These are phyloP conservation scores for Neurospora africana DNA, from an alignment of 495 filamentous ascomycete species.

Conservation along the genomic window DNA sequence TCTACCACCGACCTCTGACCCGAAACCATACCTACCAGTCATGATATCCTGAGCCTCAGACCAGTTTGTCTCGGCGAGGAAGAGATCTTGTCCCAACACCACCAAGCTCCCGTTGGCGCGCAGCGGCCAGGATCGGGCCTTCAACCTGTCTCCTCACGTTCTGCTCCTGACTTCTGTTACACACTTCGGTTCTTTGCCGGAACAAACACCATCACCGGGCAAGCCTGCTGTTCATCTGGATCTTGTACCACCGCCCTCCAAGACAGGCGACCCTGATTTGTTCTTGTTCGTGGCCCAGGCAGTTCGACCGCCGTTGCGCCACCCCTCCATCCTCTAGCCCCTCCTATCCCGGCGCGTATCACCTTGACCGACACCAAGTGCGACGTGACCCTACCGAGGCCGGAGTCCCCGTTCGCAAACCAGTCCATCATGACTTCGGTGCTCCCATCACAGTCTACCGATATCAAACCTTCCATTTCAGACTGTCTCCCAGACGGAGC, in stretches of 20 bases:
- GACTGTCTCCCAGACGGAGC: conserved; percentile 24
- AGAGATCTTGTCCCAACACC: conserved; percentile 9
- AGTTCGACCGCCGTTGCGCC: conserved; percentile 10
- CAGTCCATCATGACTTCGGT: conserved; percentile 37
- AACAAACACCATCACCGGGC: not conserved
- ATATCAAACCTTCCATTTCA: conserved; percentile 27
- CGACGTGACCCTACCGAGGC: conserved; percentile 5
- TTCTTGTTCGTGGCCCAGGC: conserved; percentile 5
- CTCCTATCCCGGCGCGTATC: conserved; percentile 11
- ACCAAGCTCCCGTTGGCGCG: conserved; percentile 6
- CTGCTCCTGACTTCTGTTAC: not conserved
- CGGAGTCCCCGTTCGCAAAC: conserved; percentile 14
- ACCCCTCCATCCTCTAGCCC: conserved; percentile 1
- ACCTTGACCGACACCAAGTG: conserved; percentile 9
- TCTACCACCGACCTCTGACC: conserved; percentile 2
- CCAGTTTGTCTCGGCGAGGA: conserved; percentile 21
- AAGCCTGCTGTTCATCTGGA: not conserved
- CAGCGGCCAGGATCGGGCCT: not conserved
- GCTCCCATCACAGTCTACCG: conserved; percentile 31
- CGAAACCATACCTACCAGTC: conserved; percentile 11
- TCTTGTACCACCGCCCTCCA: not conserved
- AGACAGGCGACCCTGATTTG: conserved; percentile 15
- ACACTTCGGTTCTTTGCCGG: not conserved
- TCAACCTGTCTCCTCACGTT: not conserved
- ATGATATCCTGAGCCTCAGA: conserved; percentile 25